Conservation (phyloP, 192 early-diverging fungal genomes). For the Entomortierella chlamydospora region DNA sequence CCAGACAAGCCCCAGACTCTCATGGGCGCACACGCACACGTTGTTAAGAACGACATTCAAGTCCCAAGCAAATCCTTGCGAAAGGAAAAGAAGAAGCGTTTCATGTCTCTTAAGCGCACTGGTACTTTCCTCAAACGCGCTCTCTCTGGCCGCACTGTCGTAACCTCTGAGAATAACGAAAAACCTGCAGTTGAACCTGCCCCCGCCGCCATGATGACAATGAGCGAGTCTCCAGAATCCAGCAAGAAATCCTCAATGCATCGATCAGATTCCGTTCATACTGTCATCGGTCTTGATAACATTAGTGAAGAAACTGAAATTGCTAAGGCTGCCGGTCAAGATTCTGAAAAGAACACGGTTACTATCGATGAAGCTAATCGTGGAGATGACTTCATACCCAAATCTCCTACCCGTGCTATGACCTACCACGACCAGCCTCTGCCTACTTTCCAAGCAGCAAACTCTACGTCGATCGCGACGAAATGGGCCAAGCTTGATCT, state of each 20-base stretch:
- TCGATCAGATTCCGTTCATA: constrained; percentile 39
- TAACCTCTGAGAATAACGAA: constrained; percentile 23
- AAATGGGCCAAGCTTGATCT: constrained; percentile 44
- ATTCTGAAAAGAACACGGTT: not conserved
- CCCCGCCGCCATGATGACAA: not conserved
- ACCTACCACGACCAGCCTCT: constrained; percentile 40
- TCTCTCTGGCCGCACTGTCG: constrained; percentile 45
- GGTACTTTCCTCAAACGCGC: constrained; percentile 45
- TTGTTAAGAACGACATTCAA: constrained; percentile 48
- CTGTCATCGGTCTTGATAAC: constrained; percentile 27
- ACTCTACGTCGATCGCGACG: constrained; percentile 30
- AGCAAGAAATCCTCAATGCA: constrained; percentile 34
- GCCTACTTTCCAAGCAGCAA: constrained; percentile 47
- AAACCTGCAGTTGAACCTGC: not conserved
- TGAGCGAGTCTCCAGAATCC: constrained; percentile 4
- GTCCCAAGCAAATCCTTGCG: constrained; percentile 22
- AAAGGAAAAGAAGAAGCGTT: constrained; percentile 49
- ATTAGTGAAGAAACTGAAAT: constrained; percentile 29
- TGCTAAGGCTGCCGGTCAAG: not conserved
- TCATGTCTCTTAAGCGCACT: constrained; percentile 26
- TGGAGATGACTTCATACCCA: constrained; percentile 4
- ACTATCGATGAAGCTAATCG: not conserved
- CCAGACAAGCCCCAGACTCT: constrained; percentile 45
- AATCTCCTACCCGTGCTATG: constrained; percentile 31
- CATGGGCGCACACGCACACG: constrained; percentile 46